A percentile compares a stretch with the other conserved stretches of the same genome.
Evolutionary conservation across 345 rosid species (phyloP).

Genomic region (Eutrema japonicum): DNA sequence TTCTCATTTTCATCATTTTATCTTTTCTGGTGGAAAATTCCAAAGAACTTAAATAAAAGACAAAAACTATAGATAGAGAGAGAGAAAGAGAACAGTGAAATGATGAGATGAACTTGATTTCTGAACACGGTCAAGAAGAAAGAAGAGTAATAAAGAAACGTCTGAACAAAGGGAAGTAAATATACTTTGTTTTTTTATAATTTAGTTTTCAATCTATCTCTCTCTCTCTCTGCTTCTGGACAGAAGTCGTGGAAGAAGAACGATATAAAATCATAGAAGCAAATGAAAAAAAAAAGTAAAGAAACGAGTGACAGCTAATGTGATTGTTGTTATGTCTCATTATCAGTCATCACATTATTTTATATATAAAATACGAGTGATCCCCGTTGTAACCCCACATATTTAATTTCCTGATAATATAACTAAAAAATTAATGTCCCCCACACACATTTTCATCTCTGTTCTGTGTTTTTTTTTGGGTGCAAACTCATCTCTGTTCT

Average conservation of each 20-base stretch:
- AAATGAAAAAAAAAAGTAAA: background rate
- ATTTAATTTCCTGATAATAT: slow-evolving; percentile 12
- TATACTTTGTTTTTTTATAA: slow-evolving; percentile 24
- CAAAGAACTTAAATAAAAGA: slow-evolving; percentile 2
- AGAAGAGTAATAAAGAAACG: slow-evolving; percentile 21
- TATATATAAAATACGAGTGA: background rate
- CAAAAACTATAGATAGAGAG: background rate
- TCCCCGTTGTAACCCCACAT: slow-evolving; percentile 18
- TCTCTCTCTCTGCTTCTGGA: slow-evolving; percentile 2
- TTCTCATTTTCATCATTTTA: slow-evolving; percentile 36
- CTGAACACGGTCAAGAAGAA: slow-evolving; percentile 18
- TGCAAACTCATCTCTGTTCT: background rate
- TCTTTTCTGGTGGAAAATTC: background rate
- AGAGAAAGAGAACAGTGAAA: slow-evolving; percentile 10
- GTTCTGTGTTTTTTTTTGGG: no score
- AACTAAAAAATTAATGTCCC: slow-evolving; percentile 14
- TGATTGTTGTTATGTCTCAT: slow-evolving; percentile 39
- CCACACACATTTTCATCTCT: background rate
- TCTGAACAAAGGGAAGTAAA: slow-evolving; percentile 30
- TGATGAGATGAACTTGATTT: slow-evolving; percentile 35
- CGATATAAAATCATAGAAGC: slow-evolving; percentile 2
- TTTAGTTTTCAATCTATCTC: slow-evolving; percentile 2
- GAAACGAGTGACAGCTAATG: slow-evolving; percentile 36
- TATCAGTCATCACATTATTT: slow-evolving; percentile 21
- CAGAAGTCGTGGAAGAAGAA: slow-evolving; percentile 27